Evolutionary conservation across 805 yeast genomes (phyloP).

Genomic region (Wickerhamomyces bovis): DNA sequence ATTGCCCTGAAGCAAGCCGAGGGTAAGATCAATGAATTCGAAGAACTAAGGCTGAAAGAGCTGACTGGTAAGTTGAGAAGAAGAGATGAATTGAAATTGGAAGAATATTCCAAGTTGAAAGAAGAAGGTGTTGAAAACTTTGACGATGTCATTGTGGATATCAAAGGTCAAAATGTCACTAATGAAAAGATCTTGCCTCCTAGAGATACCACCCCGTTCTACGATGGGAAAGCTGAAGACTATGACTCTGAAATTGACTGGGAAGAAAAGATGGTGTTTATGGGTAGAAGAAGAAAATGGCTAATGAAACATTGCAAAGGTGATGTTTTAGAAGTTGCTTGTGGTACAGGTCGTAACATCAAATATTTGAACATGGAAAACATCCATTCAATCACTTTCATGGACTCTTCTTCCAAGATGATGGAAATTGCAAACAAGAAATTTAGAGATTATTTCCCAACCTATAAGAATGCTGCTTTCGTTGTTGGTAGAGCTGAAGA

Average conservation of each 20-base stretch:
- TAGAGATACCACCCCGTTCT: constrained; percentile 75
- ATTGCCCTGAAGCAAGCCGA: constrained; percentile 32
- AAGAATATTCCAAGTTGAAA: constrained; percentile 51
- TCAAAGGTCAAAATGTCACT: constrained; percentile 27
- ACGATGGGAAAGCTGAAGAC: constrained; percentile 68
- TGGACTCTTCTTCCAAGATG: constrained; percentile 85
- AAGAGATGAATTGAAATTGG: constrained; percentile 53
- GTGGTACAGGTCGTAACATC: constrained; percentile 94
- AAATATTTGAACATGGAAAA: constrained; percentile 58
- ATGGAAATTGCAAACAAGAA: constrained; percentile 71
- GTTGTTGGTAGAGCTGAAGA: constrained; percentile 90
- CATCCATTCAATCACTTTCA: constrained; percentile 69
- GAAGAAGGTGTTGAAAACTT: constrained; percentile 28
- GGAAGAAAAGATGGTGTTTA: constrained; percentile 39
- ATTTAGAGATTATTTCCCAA: constrained; percentile 62
- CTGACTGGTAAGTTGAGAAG: constrained; percentile 56
- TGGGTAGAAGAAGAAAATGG: constrained; percentile 67
- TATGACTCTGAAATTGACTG: constrained; percentile 74
- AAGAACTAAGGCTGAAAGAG: constrained; percentile 54
- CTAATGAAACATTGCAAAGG: constrained; percentile 73
- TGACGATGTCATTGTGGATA: constrained; percentile 26
- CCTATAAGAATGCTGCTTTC: constrained; percentile 68
- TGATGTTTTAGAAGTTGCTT: constrained; percentile 89
- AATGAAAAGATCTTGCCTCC: constrained; percentile 51
- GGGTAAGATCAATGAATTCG: constrained; percentile 48